These are phyloP conservation scores for Phytopythium vexans DNA, from an alignment of 352 stramenopile species.

Conservation along the genomic window DNA sequence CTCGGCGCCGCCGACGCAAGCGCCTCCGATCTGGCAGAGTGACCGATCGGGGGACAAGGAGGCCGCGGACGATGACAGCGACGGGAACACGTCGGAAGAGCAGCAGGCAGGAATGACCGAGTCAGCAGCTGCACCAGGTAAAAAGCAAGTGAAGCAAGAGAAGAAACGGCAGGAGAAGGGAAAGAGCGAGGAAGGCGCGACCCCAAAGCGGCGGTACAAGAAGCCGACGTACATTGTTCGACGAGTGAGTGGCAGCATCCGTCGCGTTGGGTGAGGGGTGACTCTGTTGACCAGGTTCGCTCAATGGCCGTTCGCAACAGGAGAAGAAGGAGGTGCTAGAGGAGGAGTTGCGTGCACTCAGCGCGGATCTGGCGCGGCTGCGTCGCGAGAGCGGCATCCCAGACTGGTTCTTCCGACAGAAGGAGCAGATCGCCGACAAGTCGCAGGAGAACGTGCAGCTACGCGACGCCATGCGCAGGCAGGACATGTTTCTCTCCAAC, in stretches of 20 bases:
- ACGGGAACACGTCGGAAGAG: slow-evolving; percentile 13
- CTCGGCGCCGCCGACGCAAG: not conserved
- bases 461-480: slow-evolving; percentile 31
- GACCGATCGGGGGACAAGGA: not conserved
- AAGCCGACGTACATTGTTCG: slow-evolving; percentile 39
- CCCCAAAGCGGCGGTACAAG: slow-evolving; percentile 21
- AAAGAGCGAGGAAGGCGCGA: not conserved
- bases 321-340: slow-evolving; percentile 47
- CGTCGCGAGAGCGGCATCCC: slow-evolving; percentile 25
- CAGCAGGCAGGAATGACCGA: slow-evolving; percentile 1
- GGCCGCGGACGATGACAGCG: slow-evolving; percentile 4
- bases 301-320: not conserved
- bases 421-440: slow-evolving; percentile 15
- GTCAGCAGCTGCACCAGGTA: not conserved
- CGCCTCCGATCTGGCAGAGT: not conserved
- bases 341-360: slow-evolving; percentile 25
- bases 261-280: no score
- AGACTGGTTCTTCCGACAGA: slow-evolving; percentile 24
- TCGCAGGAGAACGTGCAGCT: slow-evolving; percentile 32
- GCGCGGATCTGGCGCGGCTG: slow-evolving; percentile 26
- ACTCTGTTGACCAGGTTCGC: no score
- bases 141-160: not conserved
- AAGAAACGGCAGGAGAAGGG: not conserved
- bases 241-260: not conserved
- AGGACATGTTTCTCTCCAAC: slow-evolving; percentile 39